Base-by-base conservation (phyloP, 495 filamentous ascomycete genomes). In the Astrothelium subdiscretum region DNA sequence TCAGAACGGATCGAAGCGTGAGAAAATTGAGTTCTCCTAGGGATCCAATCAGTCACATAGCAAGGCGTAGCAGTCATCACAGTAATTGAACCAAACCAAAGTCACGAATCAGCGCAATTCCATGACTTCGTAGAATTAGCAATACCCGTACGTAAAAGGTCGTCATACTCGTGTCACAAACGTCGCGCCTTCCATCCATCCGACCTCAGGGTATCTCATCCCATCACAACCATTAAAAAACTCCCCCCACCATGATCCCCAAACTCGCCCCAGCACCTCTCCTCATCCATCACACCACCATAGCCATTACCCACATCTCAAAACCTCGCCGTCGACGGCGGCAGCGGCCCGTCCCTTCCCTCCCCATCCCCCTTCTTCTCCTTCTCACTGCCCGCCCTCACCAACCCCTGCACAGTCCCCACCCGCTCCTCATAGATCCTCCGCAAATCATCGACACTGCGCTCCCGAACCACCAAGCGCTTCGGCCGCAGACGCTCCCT, bases 351-450 rank as follows among this genome's bases (percentile, higher is more conserved):
- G 20, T 11, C 3, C 48, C 29, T 2, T 11, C 5, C 24, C 3
- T 1, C 6, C n/a, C 0, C 48, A 26, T 29, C 20, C 10, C 4
- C 48, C 48, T 29, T 24, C 4, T 20, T 54, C 48, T 54, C 48
- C 48, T 54, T 54, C 48, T 24, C 48, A 29, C 48, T 54, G 10
- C 44, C 59, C 32, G 58, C 32, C 48, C 48, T 54, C 6, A 69
- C 68, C 62, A 73, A 59, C 18, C 57, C 64, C 59, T 65, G 65
- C 43, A 68, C 70, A 3, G 73, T 69, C 31, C 70, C 71, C 2
- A 68, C 68, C 32, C 74, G 54, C 67, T 76, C 74, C 66, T 76
- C 74, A 59, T 76, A 76, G 57, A 76, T 61, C 66, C 72, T 60
- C 32, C 73, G 62, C 54, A 76, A 59, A 64, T 75, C 70, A 51